Base-by-base conservation (phyloP, 2,329 filamentous ascomycete species). In the Penicillium sp. region DNA sequence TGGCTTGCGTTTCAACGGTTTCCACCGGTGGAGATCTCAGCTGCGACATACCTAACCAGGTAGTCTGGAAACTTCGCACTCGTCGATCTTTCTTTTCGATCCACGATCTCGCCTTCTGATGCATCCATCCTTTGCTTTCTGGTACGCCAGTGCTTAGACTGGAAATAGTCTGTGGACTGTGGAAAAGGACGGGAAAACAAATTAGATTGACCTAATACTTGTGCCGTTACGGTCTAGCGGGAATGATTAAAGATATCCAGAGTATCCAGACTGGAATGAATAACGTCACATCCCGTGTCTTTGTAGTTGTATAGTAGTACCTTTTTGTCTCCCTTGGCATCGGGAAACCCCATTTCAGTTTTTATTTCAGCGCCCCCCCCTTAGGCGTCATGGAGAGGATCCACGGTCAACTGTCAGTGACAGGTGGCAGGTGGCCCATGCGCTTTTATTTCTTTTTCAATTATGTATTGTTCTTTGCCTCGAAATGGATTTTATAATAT, bases 1-100 rank as follows among this genome's bases (percentile, higher is more conserved):
- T 65, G 63, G 64, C 63, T 59, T 63, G 56, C 51, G 58, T 56
- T 61, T 61, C 60, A 66, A 66, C 64, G 64, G 64, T 65, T 66
- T 64, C 63, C 63, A 66, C 61, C 51, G 46, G 59, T 62, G 60
- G 56, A 58, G 59, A 54, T 50, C 29, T 50, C 48, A 59, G 58
- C 56, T 60, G 62, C 62, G 57, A 56, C 56, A 56, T 39, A 43
- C 64, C 59, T 33, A 62, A 65, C 46, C 29, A 27, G 57, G 61
- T 53, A 64, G 53, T 62, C 39, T 56, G 48, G 54, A 53, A 47
- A 53, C 53, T 60, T 58, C 51, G 40, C 46, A 60, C 55, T 48
- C 36, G 63, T 57, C 62, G 64, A 66, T 64, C 62, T 40, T 55
- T 55, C 53, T 21, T 2, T 33, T 62, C 60, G 57, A 52, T 58